These are phyloP conservation scores for Lagerstroemia speciosa DNA, from an alignment of 345 rosid genomes.

Conservation along the genomic window DNA sequence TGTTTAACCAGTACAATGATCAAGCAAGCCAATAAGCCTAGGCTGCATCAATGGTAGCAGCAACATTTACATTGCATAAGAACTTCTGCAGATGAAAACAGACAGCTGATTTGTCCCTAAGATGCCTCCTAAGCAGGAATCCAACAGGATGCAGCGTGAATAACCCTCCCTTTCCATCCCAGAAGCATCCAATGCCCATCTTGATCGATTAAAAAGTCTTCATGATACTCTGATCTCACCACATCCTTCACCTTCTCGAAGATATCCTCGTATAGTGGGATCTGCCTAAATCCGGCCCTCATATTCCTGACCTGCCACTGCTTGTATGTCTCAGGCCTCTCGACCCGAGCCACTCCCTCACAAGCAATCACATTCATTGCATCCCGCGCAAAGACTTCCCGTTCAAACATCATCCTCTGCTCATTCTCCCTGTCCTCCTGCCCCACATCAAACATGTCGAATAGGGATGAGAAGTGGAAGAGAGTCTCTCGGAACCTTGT, in stretches of 20 bases:
- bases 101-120: background rate
- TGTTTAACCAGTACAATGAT: background rate
- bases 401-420: constrained; percentile 50
- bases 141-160: constrained; percentile 66
- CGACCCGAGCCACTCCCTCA: constrained; percentile 60
- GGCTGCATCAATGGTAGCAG: background rate
- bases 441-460: constrained; percentile 54
- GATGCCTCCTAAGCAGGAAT: constrained; percentile 27
- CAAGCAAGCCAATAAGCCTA: background rate
- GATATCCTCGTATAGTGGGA: constrained; percentile 37
- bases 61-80: background rate
- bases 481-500: constrained; percentile 63
- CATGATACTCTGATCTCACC: constrained; percentile 40
- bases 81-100: background rate
- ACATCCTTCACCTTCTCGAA: constrained; percentile 30
- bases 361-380: constrained; percentile 60
- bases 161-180: constrained; percentile 83
- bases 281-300: constrained; percentile 59
- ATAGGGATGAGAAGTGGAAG: constrained; percentile 55
- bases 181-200: constrained; percentile 74
- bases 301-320: constrained; percentile 43
- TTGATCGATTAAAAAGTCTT: constrained; percentile 51
- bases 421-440: constrained; percentile 32
- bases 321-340: constrained; percentile 72
- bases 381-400: constrained; percentile 44